Evolutionary conservation across 129 eudicot genomes (phyloP).

Genomic region (Artemisia tridentata): DNA sequence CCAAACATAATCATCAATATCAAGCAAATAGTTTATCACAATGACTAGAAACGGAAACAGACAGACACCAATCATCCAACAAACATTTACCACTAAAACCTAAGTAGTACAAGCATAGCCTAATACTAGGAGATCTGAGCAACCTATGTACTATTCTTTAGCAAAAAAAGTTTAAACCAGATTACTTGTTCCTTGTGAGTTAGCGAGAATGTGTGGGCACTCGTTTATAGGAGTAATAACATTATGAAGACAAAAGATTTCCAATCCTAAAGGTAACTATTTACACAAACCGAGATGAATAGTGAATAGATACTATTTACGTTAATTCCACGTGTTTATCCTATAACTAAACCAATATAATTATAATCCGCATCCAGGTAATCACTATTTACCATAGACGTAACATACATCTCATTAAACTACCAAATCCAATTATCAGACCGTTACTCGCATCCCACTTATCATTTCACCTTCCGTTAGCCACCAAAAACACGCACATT

Average conservation of each 20-base stretch:
- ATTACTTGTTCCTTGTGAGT: background rate
- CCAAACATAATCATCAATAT: background rate
- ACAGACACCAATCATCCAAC: slow-evolving; percentile 1
- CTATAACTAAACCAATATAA: slow-evolving; percentile 12
- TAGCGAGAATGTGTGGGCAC: too few relatives aligned
- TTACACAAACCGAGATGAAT: background rate
- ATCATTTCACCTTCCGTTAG: slow-evolving; percentile 8
- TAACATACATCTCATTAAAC: slow-evolving; percentile 19
- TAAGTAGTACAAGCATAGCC: background rate
- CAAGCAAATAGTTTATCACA: background rate
- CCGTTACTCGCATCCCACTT: background rate
- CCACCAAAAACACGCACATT: slow-evolving; percentile 13
- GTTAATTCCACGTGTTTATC: background rate
- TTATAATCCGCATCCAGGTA: slow-evolving; percentile 8
- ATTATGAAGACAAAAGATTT: background rate
- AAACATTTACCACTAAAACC: background rate
- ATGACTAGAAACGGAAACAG: slow-evolving; percentile 1
- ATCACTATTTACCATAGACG: slow-evolving; percentile 24
- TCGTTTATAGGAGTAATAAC: background rate
- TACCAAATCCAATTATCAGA: slow-evolving; percentile 12
- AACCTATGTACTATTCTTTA: background rate
- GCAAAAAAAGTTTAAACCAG: background rate
- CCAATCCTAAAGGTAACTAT: background rate
- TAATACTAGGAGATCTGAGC: background rate
- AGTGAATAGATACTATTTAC: background rate